A percentile compares a stretch with the other conserved stretches of the same genome.
Evolutionary conservation across 1,284 basidiomycete genomes (phyloP).

Genomic region (Ceratobasidium sp.): DNA sequence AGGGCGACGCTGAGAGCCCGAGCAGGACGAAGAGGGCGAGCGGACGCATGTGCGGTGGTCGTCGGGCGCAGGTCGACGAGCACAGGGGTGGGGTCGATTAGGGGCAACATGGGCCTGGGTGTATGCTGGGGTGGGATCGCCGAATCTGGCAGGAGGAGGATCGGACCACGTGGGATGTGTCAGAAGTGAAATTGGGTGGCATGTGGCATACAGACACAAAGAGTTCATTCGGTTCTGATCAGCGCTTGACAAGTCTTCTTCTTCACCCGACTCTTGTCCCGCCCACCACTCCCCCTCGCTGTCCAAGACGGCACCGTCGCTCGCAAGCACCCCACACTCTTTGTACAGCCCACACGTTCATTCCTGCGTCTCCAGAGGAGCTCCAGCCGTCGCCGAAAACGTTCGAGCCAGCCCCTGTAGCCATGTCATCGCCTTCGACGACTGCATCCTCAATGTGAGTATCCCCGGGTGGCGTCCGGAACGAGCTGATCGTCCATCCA

Average conservation of each 20-base stretch:
- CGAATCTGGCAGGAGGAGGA: constrained; percentile 4
- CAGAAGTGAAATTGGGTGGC: constrained; percentile 26
- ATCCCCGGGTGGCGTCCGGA: not conserved
- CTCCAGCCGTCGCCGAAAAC: constrained; percentile 1
- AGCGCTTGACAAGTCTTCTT: constrained; percentile 19
- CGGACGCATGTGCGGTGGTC: not conserved
- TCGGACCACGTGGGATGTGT: constrained; percentile 18
- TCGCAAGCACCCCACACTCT: constrained; percentile 30
- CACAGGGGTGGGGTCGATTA: not conserved
- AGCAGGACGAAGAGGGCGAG: not conserved
- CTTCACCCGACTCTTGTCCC: constrained; percentile 13
- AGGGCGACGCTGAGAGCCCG: not conserved
- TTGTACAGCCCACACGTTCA: constrained; percentile 26
- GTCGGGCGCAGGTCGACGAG: not conserved
- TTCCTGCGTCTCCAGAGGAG: not conserved
- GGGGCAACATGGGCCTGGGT: not conserved
- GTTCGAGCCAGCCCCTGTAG: not conserved
- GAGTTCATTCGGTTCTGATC: constrained; percentile 33
- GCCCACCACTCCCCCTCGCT: not conserved
- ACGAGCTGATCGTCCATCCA: not conserved
- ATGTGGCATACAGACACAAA: constrained; percentile 31
- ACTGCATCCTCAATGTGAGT: constrained; percentile 37
- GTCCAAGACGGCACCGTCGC: constrained; percentile 3
- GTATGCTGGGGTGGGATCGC: not conserved
- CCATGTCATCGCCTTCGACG: constrained; percentile 36